Conservation (phyloP, 768 basidiomycete genomes). For the Suillus ampliporus region DNA sequence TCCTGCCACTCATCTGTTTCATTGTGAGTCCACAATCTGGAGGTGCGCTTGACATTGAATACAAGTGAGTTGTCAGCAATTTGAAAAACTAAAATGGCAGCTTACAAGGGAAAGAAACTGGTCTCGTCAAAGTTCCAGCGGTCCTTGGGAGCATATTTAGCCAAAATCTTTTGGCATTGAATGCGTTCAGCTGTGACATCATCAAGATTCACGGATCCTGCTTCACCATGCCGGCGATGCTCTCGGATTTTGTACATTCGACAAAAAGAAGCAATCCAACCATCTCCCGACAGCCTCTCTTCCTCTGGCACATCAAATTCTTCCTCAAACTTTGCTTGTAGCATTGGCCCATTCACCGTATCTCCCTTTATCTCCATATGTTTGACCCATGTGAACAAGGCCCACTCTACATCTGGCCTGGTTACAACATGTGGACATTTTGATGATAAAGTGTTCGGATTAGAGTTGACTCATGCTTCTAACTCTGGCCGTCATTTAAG, state of each 20-base stretch:
- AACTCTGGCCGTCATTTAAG: slow-evolving; percentile 1
- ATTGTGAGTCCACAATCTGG: too few relatives aligned
- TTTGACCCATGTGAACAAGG: slow-evolving; percentile 26
- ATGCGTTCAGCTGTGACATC: slow-evolving; percentile 30
- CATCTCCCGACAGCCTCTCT: slow-evolving; percentile 16
- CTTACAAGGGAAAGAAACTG: slow-evolving; percentile 41
- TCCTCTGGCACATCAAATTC: slow-evolving; percentile 37
- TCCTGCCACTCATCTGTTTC: too few relatives aligned
- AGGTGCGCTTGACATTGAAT: not conserved
- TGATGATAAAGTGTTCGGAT: slow-evolving; percentile 34
- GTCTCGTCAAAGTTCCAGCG: slow-evolving; percentile 30
- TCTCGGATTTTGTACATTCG: slow-evolving; percentile 12
- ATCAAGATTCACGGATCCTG: slow-evolving; percentile 34
- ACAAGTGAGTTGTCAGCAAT: not conserved
- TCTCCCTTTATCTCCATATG: slow-evolving; percentile 37
- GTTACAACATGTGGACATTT: slow-evolving; percentile 38
- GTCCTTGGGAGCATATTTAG: slow-evolving; percentile 27
- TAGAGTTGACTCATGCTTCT: slow-evolving; percentile 13
- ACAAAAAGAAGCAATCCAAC: slow-evolving; percentile 15
- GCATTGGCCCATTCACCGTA: slow-evolving; percentile 21
- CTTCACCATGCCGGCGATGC: slow-evolving; percentile 27
- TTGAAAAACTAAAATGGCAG: slow-evolving; percentile 34
- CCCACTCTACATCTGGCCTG: slow-evolving; percentile 39
- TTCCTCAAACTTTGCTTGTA: slow-evolving; percentile 30
- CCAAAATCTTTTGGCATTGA: slow-evolving; percentile 22